phyloP scores from a whole-genome alignment of 306 rosid species.

The Trifolium repens region DNA sequence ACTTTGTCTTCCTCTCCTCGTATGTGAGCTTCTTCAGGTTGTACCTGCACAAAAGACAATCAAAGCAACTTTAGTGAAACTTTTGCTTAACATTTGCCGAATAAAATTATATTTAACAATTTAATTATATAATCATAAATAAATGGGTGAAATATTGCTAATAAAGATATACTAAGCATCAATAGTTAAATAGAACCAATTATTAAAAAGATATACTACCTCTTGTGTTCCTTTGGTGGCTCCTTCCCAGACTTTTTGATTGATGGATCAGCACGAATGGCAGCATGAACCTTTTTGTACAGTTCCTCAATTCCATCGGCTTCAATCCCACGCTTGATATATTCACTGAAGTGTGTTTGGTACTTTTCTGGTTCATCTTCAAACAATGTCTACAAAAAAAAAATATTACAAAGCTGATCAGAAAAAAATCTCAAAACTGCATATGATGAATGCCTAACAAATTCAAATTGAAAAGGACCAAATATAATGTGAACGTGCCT shows the following conservation, averaged over 20 bases:
- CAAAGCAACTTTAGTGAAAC: neutral
- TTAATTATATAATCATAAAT: neutral
- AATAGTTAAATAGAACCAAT: neutral
- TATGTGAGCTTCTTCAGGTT: conserved; percentile 29
- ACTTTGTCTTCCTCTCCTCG: conserved; percentile 3
- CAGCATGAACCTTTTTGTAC: conserved; percentile 25
- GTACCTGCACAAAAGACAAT: conserved; percentile 1
- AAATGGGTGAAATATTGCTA: neutral
- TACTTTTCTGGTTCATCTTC: conserved; percentile 37
- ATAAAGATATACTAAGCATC: neutral
- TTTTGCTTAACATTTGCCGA: neutral
- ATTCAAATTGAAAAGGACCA: neutral
- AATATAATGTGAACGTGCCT: neutral
- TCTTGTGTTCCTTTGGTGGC: conserved; percentile 34
- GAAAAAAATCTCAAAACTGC: neutral
- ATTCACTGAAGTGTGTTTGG: conserved; percentile 32
- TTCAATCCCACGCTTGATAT: conserved; percentile 16
- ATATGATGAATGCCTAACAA: neutral
- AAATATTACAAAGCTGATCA: neutral
- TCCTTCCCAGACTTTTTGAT: conserved; percentile 4
- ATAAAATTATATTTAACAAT: too few relatives aligned
- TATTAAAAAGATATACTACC: neutral
- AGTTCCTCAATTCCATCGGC: conserved; percentile 19
- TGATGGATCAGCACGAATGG: conserved; percentile 5
- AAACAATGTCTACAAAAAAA: neutral